A percentile compares a stretch with the other conserved stretches of the same genome.
phyloP scores from a whole-genome alignment of 257 asterid species.

The Solanum chmielewskii region DNA sequence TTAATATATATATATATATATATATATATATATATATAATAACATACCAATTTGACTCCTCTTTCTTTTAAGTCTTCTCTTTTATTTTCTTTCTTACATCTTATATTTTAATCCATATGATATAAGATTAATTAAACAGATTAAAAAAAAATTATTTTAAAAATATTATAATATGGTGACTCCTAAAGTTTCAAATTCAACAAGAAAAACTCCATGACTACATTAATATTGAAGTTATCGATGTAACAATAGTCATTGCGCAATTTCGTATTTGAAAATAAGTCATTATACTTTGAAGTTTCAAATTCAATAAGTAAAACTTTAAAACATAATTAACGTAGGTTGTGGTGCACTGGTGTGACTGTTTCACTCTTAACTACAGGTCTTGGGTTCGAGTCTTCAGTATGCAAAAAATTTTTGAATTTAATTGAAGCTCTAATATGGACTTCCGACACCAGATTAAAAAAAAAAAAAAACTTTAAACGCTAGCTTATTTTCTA shows the following conservation, averaged over 20 bases:
- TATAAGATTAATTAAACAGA: no score
- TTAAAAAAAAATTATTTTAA: no score
- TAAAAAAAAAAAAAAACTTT: not conserved
- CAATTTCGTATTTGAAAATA: not conserved
- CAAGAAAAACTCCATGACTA: not conserved
- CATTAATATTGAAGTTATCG: not conserved
- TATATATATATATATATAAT: no score
- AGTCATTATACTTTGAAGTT: not conserved
- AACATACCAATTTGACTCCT: not conserved
- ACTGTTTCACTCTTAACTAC: no score
- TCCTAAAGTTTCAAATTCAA: not conserved
- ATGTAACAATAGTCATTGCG: rapidly evolving
- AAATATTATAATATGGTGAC: no score
- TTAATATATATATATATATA: no score
- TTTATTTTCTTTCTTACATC: not conserved
- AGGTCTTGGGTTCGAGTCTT: no score
- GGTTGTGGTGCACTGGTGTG: no score
- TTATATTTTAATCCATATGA: not conserved
- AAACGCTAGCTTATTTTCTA: not conserved
- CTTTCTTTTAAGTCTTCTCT: not conserved
- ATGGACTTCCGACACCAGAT: no score
- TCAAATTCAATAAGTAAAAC: not conserved
- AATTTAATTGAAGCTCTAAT: no score
- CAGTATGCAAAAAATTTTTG: no score
- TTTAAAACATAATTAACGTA: not conserved